Evolutionary conservation across 768 basidiomycete species (phyloP).

Genomic region (Epithele typhae): DNA sequence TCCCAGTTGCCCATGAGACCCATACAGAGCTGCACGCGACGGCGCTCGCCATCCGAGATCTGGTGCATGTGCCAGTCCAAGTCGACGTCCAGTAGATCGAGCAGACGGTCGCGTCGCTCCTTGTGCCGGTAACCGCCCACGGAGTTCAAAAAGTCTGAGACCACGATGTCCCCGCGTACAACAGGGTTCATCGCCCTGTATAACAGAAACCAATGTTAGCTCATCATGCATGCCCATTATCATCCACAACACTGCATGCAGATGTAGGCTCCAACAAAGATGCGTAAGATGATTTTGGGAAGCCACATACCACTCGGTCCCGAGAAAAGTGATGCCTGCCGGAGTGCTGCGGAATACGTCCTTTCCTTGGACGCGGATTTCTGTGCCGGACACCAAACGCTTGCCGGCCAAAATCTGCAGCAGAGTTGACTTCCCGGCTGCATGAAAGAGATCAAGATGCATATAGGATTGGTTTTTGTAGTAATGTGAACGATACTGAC

Average conservation of each 20-base stretch:
- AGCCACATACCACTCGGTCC: constrained; percentile 86
- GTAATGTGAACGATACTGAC: constrained; percentile 35
- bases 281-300: too few species aligned
- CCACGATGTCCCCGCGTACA: constrained; percentile 87
- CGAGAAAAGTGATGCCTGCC: constrained; percentile 77
- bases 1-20: constrained; percentile 96
- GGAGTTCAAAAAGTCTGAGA: constrained; percentile 93
- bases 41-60: constrained; percentile 94
- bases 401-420: constrained; percentile 94
- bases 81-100: constrained; percentile 93
- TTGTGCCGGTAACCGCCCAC: constrained; percentile 96
- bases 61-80: constrained; percentile 94
- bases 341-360: constrained; percentile 92
- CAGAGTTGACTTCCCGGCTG: constrained; percentile 94
- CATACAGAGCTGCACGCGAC: constrained; percentile 91
- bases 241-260: too few species aligned
- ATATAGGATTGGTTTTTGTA: background rate
- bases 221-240: background rate
- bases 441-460: background rate
- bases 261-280: background rate
- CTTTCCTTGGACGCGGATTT: constrained; percentile 66
- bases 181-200: constrained; percentile 94
- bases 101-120: constrained; percentile 75
- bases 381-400: constrained; percentile 60
- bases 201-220: background rate